Evolutionary conservation across 2,329 filamentous ascomycete species (phyloP).

Genomic region (Annulohypoxylon truncatum): DNA sequence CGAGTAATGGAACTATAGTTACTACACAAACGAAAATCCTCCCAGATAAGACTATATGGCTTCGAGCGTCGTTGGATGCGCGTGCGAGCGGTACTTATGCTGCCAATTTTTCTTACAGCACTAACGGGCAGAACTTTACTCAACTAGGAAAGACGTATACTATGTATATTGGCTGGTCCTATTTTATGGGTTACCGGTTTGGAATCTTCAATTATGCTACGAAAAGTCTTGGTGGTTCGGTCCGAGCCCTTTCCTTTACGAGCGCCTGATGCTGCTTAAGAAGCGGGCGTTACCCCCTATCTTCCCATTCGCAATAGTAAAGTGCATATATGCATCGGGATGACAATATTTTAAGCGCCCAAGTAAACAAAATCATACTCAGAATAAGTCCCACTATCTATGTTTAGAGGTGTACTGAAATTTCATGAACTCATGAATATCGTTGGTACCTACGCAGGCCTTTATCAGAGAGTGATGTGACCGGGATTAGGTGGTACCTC

Average conservation of each 20-base stretch:
- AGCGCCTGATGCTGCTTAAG: constrained; percentile 12
- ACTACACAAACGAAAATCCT: constrained; percentile 46
- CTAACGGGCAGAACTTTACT: constrained; percentile 55
- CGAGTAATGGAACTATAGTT: constrained; percentile 47
- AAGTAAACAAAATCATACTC: too few relatives aligned
- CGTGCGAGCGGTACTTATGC: constrained; percentile 46
- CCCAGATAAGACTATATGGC: constrained; percentile 51
- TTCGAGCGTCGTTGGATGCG: constrained; percentile 54
- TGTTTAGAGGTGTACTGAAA: too few relatives aligned
- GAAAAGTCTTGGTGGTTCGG: constrained; percentile 54
- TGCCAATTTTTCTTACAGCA: constrained; percentile 57
- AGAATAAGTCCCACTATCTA: neutral
- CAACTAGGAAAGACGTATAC: constrained; percentile 50
- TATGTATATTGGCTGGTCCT: constrained; percentile 58
- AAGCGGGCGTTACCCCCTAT: neutral
- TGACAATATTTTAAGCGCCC: too few relatives aligned
- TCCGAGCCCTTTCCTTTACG: constrained; percentile 44
- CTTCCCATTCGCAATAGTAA: neutral
- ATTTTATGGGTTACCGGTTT: constrained; percentile 62
- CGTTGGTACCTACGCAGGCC: too few relatives aligned
- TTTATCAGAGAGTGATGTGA: constrained; percentile 28
- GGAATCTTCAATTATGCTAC: constrained; percentile 64
- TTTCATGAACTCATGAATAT: neutral
- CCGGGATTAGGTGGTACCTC: constrained; percentile 60
- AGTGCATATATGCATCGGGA: neutral